These are phyloP conservation scores for Pestalotiopsis fici DNA, from an alignment of 2,329 filamentous ascomycete species.

Conservation along the genomic window DNA sequence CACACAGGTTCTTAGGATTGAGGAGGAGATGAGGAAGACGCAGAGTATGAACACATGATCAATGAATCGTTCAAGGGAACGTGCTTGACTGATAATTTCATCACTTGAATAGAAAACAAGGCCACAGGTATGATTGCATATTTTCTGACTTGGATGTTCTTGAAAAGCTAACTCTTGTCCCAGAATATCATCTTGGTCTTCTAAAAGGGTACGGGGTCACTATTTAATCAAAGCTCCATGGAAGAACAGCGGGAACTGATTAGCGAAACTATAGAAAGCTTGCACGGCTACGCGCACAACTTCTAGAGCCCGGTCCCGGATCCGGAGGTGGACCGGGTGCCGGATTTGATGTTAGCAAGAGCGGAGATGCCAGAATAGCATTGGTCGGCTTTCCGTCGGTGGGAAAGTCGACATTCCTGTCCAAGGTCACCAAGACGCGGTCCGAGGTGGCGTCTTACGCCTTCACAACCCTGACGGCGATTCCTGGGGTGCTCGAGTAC, in stretches of 20 bases:
- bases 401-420: slow-evolving; percentile 98
- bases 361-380: slow-evolving; percentile 93
- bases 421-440: slow-evolving; percentile 97
- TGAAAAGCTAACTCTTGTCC: not conserved
- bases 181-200: slow-evolving; percentile 97
- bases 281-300: slow-evolving; percentile 87
- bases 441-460: slow-evolving; percentile 95
- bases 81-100: slow-evolving; percentile 15
- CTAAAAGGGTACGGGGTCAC: slow-evolving; percentile 77
- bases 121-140: slow-evolving; percentile 70
- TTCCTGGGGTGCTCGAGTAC: slow-evolving; percentile 96
- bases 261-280: slow-evolving; percentile 71
- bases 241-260: slow-evolving; percentile 9
- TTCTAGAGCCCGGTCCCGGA: slow-evolving; percentile 85
- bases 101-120: slow-evolving; percentile 80
- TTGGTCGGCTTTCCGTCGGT: slow-evolving; percentile 98
- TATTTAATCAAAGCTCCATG: not conserved
- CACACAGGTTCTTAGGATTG: slow-evolving; percentile 68
- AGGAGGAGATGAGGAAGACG: slow-evolving; percentile 99
- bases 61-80: not conserved
- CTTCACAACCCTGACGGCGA: slow-evolving; percentile 96
- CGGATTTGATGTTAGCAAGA: slow-evolving; percentile 94
- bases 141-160: not conserved
- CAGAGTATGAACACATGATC: slow-evolving; percentile 69
- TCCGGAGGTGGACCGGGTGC: slow-evolving; percentile 75